A percentile compares a stretch with the other conserved stretches of the same genome.
Conservation (phyloP, 139 green algal species). For the Trebouxia sp. region DNA sequence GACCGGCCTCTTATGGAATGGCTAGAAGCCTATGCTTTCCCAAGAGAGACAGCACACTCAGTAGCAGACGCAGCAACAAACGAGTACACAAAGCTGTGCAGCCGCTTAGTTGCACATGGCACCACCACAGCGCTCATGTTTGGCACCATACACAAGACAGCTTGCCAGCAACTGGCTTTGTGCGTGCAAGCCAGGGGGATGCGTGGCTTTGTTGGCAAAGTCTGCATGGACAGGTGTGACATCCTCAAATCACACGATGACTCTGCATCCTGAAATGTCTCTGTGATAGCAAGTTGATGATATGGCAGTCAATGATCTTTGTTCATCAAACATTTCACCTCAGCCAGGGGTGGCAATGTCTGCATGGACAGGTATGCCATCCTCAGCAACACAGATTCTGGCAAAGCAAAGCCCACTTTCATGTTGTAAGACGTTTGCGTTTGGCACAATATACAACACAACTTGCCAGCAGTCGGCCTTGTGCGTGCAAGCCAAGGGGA, state of each 20-base stretch:
- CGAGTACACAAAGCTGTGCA: slow-evolving; percentile 34
- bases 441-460: slow-evolving; percentile 56
- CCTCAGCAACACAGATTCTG: too few species aligned
- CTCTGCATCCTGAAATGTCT: too few species aligned
- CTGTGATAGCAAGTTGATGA: too few species aligned
- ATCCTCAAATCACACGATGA: too few species aligned
- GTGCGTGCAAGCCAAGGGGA: slow-evolving; percentile 36
- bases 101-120: slow-evolving; percentile 37
- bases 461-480: slow-evolving; percentile 41
- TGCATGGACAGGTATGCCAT: too few species aligned
- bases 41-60: slow-evolving; percentile 32
- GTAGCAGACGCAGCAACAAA: slow-evolving; percentile 21
- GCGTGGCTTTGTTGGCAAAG: slow-evolving; percentile 67
- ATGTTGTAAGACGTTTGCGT: too few species aligned
- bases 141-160: slow-evolving; percentile 54
- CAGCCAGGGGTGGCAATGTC: too few species aligned
- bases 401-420: too few species aligned
- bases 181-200: slow-evolving; percentile 42
- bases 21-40: slow-evolving; percentile 52
- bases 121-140: slow-evolving; percentile 55
- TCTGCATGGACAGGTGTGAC: slow-evolving; percentile 37
- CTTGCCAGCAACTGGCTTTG: slow-evolving; percentile 41
- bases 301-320: too few species aligned
- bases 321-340: too few species aligned
- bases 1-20: slow-evolving; percentile 51